Evolutionary conservation across 768 basidiomycete species (phyloP), one percentile per base, ranked within the genome.

Genomic region (Lactarius psammicola): DNA sequence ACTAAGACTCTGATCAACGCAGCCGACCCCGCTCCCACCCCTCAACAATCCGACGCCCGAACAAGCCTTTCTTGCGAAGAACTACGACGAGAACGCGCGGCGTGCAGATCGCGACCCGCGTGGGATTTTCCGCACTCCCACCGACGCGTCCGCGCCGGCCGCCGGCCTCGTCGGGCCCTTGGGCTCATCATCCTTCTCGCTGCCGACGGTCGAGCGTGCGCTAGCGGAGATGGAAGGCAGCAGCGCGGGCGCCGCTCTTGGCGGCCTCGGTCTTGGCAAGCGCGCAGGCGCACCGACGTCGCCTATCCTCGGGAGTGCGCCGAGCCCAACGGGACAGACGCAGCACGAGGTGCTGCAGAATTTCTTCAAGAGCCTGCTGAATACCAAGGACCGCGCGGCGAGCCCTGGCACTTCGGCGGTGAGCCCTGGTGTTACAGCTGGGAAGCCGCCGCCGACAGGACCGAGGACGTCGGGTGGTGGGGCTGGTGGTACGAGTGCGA

Each of bases 151-250:
- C 4, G 75, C 83, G 3, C 79, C 81, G 2, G 73, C 84, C 1
- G 84, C 88, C 1, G 94, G 95, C 31, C 86, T 97, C 56, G 96
- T 99, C 13, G 96, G 96, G 1, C 96, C 96, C 0, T 84, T 99
- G 77, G 91, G 90, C 61, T 90, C 88, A 74, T 90, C 88, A 70
- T 91, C 88, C 65, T 89, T 95, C 78, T 90, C 78, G 72, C 78
- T 98, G 58, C 95, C 95, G 1, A 88, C 81, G 63, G 96, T 98
- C 42, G 94, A 95, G 75, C 87, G 87, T 59, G 94, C 92, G 1
- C 82, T 97, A 63, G 84, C 82, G 26, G 93, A 95, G 63, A 94
- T 97, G 94, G 94, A 96, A 71, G 82, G 83, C 58, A 84, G 84
- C 5, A 73, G 81, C 55, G 55, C 64, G 68, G 36, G 70, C 56